Evolutionary conservation across 805 yeast genomes (phyloP).

Genomic region (Cyberlindnera euphorbiiphila): DNA sequence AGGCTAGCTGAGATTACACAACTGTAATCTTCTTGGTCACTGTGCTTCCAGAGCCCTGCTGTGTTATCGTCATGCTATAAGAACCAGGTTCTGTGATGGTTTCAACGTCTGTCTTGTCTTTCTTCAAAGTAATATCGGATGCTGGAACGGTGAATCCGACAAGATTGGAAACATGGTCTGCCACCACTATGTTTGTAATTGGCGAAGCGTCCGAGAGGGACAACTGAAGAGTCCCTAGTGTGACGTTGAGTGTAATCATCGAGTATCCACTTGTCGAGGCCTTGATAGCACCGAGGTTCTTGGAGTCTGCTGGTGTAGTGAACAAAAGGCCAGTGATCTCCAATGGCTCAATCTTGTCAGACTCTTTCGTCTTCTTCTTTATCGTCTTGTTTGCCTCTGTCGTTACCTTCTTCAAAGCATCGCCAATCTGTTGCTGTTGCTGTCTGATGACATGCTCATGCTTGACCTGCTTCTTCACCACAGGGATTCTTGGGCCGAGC

Average conservation of each 20-base stretch:
- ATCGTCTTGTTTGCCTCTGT: slow-evolving; percentile 2
- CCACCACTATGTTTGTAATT: slow-evolving; percentile 15
- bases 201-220: slow-evolving; percentile 1
- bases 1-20: too few species aligned
- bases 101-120: slow-evolving; percentile 7
- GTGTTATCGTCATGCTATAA: slow-evolving; percentile 18
- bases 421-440: slow-evolving; percentile 8
- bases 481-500: slow-evolving; percentile 27
- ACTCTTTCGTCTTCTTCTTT: slow-evolving; percentile 4
- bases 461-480: slow-evolving; percentile 21
- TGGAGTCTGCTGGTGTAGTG: slow-evolving; percentile 14
- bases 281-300: slow-evolving; percentile 4
- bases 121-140: slow-evolving; percentile 13
- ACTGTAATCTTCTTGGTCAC: slow-evolving; percentile 20
- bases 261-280: slow-evolving; percentile 19
- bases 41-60: slow-evolving; percentile 11
- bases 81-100: slow-evolving; percentile 17
- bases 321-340: slow-evolving; percentile 24
- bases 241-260: slow-evolving; percentile 22
- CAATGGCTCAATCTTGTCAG: slow-evolving; percentile 11
- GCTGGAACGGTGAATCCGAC: slow-evolving; percentile 21
- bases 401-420: slow-evolving; percentile 5
- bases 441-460: slow-evolving; percentile 14
- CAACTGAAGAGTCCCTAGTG: slow-evolving; percentile 16
- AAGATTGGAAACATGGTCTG: slow-evolving; percentile 9